Evolutionary conservation across 495 filamentous ascomycete genomes (phyloP).

Genomic region (Friedmanniomyces endolithicus): DNA sequence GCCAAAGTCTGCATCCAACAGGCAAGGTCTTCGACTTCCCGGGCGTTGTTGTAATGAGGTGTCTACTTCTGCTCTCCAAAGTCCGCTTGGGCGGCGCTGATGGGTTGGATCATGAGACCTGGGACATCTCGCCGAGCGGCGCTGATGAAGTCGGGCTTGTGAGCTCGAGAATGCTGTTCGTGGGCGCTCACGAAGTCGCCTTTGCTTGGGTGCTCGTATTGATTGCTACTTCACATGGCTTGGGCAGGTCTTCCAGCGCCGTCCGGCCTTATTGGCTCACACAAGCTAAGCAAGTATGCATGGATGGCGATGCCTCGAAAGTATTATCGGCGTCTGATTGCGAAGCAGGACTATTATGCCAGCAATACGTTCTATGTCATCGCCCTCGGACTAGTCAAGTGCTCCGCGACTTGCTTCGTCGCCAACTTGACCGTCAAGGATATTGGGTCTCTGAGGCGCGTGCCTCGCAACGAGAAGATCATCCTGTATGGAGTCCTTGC

Average conservation of each 20-base stretch:
- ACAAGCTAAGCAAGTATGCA: not conserved
- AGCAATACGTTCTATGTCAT: not conserved
- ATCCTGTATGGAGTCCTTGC: not conserved
- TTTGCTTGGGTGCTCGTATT: not conserved
- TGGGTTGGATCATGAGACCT: no score
- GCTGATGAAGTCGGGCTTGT: no score
- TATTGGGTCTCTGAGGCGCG: not conserved
- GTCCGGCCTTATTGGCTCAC: not conserved
- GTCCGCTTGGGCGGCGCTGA: no score
- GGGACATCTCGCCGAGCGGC: no score
- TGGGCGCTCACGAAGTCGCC: no score
- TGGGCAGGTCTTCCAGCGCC: not conserved
- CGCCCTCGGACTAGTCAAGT: not conserved
- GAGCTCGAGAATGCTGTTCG: no score
- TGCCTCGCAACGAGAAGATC: not conserved
- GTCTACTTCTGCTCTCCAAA: no score
- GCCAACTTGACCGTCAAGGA: not conserved
- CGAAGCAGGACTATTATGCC: not conserved
- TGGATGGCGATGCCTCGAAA: not conserved
- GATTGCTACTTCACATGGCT: not conserved
- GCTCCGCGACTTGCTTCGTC: not conserved
- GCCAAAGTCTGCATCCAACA: no score
- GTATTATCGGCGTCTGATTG: not conserved
- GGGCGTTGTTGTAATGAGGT: no score
- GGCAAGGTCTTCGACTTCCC: no score